Conservation (phyloP, 2,329 filamentous ascomycete species). For the Aspergillus unguis region DNA sequence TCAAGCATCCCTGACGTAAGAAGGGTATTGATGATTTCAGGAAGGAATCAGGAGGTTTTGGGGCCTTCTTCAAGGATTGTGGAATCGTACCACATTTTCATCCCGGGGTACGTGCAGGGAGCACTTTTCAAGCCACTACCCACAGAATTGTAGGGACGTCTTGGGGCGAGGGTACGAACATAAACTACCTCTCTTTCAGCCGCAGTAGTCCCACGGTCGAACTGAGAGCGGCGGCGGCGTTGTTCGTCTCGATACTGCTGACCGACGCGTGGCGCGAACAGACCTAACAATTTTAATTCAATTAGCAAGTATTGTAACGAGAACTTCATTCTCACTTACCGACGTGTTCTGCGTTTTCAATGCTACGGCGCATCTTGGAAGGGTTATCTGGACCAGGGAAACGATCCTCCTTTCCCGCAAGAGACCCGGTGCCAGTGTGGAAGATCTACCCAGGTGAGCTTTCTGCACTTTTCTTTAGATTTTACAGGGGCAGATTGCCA, state of each 20-base stretch:
- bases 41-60: conserved; percentile 16
- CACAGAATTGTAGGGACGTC: conserved; percentile 15
- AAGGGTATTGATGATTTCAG: neutral
- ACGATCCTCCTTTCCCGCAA: conserved; percentile 66
- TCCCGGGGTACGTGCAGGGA: conserved; percentile 25
- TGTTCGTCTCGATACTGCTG: conserved; percentile 73
- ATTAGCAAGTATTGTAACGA: neutral
- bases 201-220: conserved; percentile 73
- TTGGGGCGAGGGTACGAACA: conserved; percentile 23
- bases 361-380: conserved; percentile 81
- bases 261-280: conserved; percentile 76
- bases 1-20: neutral
- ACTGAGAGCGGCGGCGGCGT: conserved; percentile 72
- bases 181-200: conserved; percentile 61
- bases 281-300: conserved; percentile 22
- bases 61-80: conserved; percentile 18
- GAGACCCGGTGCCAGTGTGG: conserved; percentile 47
- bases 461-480: neutral
- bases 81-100: conserved; percentile 24
- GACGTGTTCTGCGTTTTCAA: conserved; percentile 80
- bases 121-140: conserved; percentile 21
- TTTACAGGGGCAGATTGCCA: conserved; percentile 6
- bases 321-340: conserved; percentile 52
- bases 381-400: conserved; percentile 81
- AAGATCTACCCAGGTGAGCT: conserved; percentile 49